Percentiles rank a stretch among this genome's conserved stretches.
Conservation (phyloP, 2,329 filamentous ascomycete genomes). For the Ceratocystis eucalypticola region DNA sequence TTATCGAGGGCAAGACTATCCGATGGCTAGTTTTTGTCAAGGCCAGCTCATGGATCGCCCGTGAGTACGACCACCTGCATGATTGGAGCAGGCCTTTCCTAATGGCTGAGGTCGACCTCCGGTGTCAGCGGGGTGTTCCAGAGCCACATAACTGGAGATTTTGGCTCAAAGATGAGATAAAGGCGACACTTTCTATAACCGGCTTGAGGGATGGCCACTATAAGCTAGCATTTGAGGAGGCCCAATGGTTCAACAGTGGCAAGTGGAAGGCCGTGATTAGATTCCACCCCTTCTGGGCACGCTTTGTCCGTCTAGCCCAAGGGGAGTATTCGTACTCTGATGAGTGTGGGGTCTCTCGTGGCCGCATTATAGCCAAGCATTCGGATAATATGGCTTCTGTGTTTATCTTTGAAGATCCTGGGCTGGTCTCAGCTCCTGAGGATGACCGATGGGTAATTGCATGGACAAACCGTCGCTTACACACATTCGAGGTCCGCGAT, state of each 20-base stretch:
- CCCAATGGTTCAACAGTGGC: background rate
- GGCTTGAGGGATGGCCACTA: slow-evolving; percentile 7
- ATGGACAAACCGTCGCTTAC: slow-evolving; percentile 14
- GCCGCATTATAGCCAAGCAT: slow-evolving; percentile 12
- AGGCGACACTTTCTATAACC: slow-evolving; percentile 4
- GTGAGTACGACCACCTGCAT: background rate
- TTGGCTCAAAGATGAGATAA: slow-evolving; percentile 8
- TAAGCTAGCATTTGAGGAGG: slow-evolving; percentile 4
- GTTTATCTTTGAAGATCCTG: slow-evolving; percentile 19
- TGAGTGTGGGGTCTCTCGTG: slow-evolving; percentile 15
- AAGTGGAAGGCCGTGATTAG: slow-evolving; percentile 13
- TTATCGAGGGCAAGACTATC: slow-evolving; percentile 10
- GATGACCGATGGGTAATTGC: slow-evolving; percentile 19
- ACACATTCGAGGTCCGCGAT: slow-evolving; percentile 16
- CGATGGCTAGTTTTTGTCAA: slow-evolving; percentile 20
- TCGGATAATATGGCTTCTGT: background rate
- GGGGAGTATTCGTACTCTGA: slow-evolving; percentile 13
- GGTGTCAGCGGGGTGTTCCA: background rate
- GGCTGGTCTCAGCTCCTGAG: slow-evolving; percentile 8
- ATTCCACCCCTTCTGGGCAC: slow-evolving; percentile 10
- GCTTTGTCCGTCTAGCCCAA: background rate
- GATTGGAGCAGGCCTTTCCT: slow-evolving; percentile 11
- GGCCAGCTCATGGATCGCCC: background rate
- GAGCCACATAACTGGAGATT: slow-evolving; percentile 11
- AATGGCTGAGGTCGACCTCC: background rate